Conservation (phyloP, 352 stramenopile genomes). For the Pythium rishiriense region DNA sequence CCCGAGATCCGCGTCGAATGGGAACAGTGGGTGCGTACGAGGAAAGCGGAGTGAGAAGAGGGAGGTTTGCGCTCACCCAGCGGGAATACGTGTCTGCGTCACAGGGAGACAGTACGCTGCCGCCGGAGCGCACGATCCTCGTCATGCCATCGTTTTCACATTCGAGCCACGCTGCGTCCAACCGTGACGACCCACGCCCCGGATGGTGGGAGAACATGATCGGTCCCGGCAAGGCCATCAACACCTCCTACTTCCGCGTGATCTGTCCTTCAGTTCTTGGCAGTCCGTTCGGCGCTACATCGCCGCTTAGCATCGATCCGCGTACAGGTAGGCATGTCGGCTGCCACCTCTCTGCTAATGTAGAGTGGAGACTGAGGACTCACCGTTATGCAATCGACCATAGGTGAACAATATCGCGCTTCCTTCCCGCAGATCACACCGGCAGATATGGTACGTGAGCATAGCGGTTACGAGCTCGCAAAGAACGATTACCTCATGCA, state of each 20-base stretch:
- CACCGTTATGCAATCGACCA: neutral
- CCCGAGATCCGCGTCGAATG: slow-evolving; percentile 68
- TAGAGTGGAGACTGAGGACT: neutral
- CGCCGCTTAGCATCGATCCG: slow-evolving; percentile 59
- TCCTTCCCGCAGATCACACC: slow-evolving; percentile 85
- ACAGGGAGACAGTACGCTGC: slow-evolving; percentile 70
- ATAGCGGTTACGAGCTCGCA: neutral
- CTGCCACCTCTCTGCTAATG: neutral
- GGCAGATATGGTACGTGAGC: slow-evolving; percentile 64
- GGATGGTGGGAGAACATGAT: slow-evolving; percentile 91
- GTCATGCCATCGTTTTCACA: slow-evolving; percentile 89
- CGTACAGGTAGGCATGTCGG: slow-evolving; percentile 33
- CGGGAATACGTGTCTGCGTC: neutral
- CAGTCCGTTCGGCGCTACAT: slow-evolving; percentile 85
- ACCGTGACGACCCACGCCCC: slow-evolving; percentile 72
- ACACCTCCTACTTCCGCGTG: slow-evolving; percentile 88
- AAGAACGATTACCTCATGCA: neutral
- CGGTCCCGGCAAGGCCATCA: slow-evolving; percentile 81
- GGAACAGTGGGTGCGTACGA: slow-evolving; percentile 79
- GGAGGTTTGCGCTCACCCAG: neutral
- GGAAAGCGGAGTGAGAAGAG: no score
- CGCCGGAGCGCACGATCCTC: slow-evolving; percentile 73
- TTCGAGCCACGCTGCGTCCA: slow-evolving; percentile 79
- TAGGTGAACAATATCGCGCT: slow-evolving; percentile 57
- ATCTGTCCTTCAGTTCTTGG: slow-evolving; percentile 84